Evolutionary conservation across 331 rosid genomes (phyloP), one percentile per base, ranked within the genome.

Genomic region (Malus hybrid): DNA sequence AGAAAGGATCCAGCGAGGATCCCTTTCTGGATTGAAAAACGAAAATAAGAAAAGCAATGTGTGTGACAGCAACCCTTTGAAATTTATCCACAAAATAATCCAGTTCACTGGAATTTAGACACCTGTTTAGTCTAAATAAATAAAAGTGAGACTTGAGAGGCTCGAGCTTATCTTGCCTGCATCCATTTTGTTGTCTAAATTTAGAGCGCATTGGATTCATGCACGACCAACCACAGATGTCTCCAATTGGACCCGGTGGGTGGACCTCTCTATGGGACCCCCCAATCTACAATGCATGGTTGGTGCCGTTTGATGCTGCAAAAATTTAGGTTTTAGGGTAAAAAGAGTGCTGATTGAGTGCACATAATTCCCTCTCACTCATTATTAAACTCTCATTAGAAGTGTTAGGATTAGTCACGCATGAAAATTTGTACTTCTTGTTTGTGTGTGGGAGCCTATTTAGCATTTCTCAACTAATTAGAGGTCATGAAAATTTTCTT

Each of bases 291-390:
- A 61, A 15, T 5, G 28, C 39, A 46, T 15, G n/a, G 73, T 79
- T 22, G 75, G 73, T 79, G 75, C 18, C 11, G 29, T 66, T 20
- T 67, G 60, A 75, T 46, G 68, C 78, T 81, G 62, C 82, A 66
- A 42, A 36, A 1, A 39, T 70, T 44, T 66, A 19, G 58, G 32
- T 53, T 72, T 26, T 74, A 13, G 57, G 1, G 6, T 36, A 48
- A 13, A 13, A 5, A 26, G 14, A 12, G 30, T 22, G 63, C 63
- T 57, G 14, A 4, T 2, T 57, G 7, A 39, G 44, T 39, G 44
- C 44, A 2, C 44, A 9, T 39, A 39, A 39, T 39, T 39, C 44
- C 44, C 44, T 9, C 44, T 9, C 44, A 39, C 1, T 39, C 44
- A 36, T 39, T 0, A 39, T 39, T 39, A 39, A 39, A 39, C 12